Base-by-base conservation (phyloP, 441 rosid genomes). In the Populus hybrid region DNA sequence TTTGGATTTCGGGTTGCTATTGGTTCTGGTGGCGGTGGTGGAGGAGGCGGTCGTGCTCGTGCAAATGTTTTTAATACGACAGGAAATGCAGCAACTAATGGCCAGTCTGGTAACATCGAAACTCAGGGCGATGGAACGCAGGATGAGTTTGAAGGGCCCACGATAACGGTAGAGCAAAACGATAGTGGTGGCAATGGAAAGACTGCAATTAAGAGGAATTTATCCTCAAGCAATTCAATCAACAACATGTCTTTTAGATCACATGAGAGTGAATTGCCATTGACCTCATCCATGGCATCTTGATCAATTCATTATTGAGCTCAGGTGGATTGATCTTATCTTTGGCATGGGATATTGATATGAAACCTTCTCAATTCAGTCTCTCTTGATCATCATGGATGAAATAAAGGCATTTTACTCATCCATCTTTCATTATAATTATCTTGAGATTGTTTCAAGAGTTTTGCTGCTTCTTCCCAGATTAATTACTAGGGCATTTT, bases 1-100 rank as follows among this genome's bases (percentile, higher is more conserved):
- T 82, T 80, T 10, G 95, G 98, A 3, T 84, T 91, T 61, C 84
- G 98, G 69, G 82, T 91, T 82, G 85, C 85, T 7, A 73, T 88
- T 63, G 91, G 97, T 24, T 80, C 80, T 3, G 80, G 85, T 23
- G 66, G 34, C 0, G 71, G 34, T 0, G 70, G 72, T 0, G 82
- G 84, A 6, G 76, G 79, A 1, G 78, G 71, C 24, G 77, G 69
- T 2, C 40, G 24, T 0, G 2, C 75, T 34, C 30, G 73, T 53
- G 3, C 63, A 38, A 32, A 63, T 18, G 72, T 53, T 24, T 71
- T 71, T 46, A 38, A 28, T 6, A 19, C 11, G 21, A 75, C 59
- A 6, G 34, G 26, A 14, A 40, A 19, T 9, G 67, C 40, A 14
- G 5, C n/a, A 7, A 19, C 9, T 16, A 34, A 6, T 14, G 32